Percentiles rank a stretch among this genome's conserved stretches.
Evolutionary conservation across 768 basidiomycete genomes (phyloP).

Genomic region (Russula compacta): DNA sequence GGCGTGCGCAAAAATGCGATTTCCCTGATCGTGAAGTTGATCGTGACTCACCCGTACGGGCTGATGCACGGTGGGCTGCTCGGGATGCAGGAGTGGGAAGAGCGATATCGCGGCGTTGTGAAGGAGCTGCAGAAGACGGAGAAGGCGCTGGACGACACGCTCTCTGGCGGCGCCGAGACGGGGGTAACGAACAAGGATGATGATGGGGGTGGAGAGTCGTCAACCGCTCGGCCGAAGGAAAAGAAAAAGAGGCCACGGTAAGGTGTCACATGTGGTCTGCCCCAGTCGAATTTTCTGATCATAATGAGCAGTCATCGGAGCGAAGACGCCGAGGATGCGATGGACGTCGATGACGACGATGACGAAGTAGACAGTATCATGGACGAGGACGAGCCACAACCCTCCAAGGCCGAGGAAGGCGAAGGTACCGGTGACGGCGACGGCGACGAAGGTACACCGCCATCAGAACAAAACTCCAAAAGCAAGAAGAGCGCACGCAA

Average conservation of each 20-base stretch:
- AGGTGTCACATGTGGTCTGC: slow-evolving; percentile 6
- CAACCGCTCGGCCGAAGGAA: slow-evolving; percentile 21
- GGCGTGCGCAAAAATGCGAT: slow-evolving; percentile 82
- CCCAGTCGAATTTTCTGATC: background rate
- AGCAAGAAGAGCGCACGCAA: slow-evolving; percentile 47
- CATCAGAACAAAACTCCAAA: slow-evolving; percentile 20
- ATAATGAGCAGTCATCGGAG: background rate
- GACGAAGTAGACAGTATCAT: slow-evolving; percentile 31
- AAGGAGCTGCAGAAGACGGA: slow-evolving; percentile 67
- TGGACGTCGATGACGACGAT: slow-evolving; percentile 46
- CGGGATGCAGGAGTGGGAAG: slow-evolving; percentile 62
- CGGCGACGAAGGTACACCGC: background rate
- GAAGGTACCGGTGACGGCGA: slow-evolving; percentile 15
- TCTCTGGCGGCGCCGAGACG: slow-evolving; percentile 31
- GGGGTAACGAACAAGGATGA: slow-evolving; percentile 22
- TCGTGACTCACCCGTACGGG: slow-evolving; percentile 86
- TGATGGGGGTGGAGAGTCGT: slow-evolving; percentile 24
- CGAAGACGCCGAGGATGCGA: slow-evolving; percentile 34
- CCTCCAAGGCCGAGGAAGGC: slow-evolving; percentile 24
- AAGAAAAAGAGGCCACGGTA: slow-evolving; percentile 26
- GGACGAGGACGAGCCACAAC: slow-evolving; percentile 27
- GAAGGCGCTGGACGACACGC: slow-evolving; percentile 52
- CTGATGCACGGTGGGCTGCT: slow-evolving; percentile 76
- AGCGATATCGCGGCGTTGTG: slow-evolving; percentile 52
- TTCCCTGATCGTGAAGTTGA: slow-evolving; percentile 59